These are phyloP conservation scores for Xylaria arbuscula DNA, from an alignment of 2,329 filamentous ascomycete genomes.

Conservation along the genomic window DNA sequence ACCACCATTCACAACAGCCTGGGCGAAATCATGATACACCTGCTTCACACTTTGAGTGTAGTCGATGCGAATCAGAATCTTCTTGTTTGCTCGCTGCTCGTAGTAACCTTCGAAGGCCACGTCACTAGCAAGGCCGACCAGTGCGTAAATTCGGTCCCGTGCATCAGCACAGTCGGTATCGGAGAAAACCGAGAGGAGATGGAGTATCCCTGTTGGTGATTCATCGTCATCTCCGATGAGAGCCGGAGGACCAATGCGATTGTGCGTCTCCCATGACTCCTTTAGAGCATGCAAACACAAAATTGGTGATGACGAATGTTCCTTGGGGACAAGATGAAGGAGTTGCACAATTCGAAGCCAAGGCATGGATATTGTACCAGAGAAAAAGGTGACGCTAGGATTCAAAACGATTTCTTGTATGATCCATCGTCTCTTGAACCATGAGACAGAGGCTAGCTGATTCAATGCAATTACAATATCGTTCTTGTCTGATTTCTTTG, in stretches of 20 bases:
- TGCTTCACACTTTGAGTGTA: too few species aligned
- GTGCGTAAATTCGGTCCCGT: neutral
- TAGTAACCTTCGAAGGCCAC: too few species aligned
- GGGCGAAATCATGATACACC: too few species aligned
- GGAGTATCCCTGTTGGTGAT: neutral
- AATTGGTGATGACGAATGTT: neutral
- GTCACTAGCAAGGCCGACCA: neutral
- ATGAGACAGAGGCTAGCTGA: too few species aligned
- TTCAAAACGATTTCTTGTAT: slow-evolving; percentile 28
- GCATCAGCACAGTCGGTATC: neutral
- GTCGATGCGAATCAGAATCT: too few species aligned
- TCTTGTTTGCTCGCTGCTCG: too few species aligned
- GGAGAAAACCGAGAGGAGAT: neutral
- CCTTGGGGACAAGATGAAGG: neutral
- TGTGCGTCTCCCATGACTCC: neutral
- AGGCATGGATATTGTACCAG: slow-evolving; percentile 15
- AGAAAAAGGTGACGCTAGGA: slow-evolving; percentile 18
- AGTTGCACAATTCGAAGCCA: neutral
- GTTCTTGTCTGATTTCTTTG: too few species aligned
- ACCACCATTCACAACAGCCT: too few species aligned
- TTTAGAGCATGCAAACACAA: neutral
- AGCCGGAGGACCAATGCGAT: too few species aligned
- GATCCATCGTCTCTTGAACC: slow-evolving; percentile 28
- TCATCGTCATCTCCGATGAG: neutral
- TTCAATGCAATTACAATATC: too few species aligned